phyloP scores from a whole-genome alignment of 495 filamentous ascomycete genomes.

The Aspergillus ellipticus region DNA sequence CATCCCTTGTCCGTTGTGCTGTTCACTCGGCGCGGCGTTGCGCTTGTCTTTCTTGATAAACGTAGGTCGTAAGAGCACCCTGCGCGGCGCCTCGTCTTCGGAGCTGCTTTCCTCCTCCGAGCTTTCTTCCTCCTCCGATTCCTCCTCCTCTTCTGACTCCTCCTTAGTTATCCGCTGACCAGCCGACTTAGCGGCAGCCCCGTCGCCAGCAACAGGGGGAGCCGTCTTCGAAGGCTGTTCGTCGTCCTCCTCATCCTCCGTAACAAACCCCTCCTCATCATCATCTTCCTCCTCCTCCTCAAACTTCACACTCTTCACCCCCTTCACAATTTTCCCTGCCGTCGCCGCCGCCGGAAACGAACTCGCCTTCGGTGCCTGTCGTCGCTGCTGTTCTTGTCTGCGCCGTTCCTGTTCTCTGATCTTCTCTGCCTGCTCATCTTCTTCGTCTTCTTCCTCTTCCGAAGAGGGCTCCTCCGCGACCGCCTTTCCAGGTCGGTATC shows the following conservation, averaged over 20 bases:
- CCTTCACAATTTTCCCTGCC: slow-evolving; percentile 29
- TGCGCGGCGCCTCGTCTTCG: slow-evolving; percentile 71
- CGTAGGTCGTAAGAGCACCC: slow-evolving; percentile 77
- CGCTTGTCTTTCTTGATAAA: slow-evolving; percentile 86
- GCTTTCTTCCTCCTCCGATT: slow-evolving; percentile 46
- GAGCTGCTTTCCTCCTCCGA: slow-evolving; percentile 56
- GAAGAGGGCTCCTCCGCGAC: slow-evolving; percentile 64
- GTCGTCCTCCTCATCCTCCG: slow-evolving; percentile 62
- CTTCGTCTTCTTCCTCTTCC: slow-evolving; percentile 56
- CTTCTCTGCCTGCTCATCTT: slow-evolving; percentile 44
- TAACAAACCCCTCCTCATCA: slow-evolving; percentile 73
- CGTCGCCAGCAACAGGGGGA: slow-evolving; percentile 12
- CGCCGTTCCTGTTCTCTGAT: slow-evolving; percentile 31
- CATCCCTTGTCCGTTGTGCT: slow-evolving; percentile 26
- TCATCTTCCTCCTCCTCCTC: slow-evolving; percentile 42
- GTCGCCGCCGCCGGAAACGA: slow-evolving; percentile 47
- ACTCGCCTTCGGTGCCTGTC: slow-evolving; percentile 60
- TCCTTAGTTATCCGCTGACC: slow-evolving; percentile 47
- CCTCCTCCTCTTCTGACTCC: slow-evolving; percentile 57
- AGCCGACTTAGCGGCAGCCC: slow-evolving; percentile 12
- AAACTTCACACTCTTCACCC: slow-evolving; percentile 25
- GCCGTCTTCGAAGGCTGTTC: slow-evolving; percentile 38
- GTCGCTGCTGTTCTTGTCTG: slow-evolving; percentile 28
- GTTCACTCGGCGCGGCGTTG: slow-evolving; percentile 24
- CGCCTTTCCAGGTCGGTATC: slow-evolving; percentile 84